These are phyloP conservation scores for Paecilomyces formosus DNA, from an alignment of 2,329 filamentous ascomycete species.

Conservation along the genomic window DNA sequence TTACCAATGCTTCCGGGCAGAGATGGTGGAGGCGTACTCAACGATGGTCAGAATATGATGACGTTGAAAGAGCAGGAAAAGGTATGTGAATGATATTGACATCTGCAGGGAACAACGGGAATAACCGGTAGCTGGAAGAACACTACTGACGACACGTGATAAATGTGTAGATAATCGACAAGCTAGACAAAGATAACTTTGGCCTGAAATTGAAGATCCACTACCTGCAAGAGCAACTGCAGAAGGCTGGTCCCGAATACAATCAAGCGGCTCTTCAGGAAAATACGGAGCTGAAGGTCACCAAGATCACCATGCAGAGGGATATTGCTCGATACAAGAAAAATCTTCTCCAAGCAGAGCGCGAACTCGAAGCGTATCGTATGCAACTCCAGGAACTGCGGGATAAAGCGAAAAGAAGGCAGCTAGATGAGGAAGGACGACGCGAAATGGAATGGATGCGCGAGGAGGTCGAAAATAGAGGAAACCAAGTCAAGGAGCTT, in stretches of 20 bases:
- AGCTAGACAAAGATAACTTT: slow-evolving; percentile 98
- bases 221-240: slow-evolving; percentile 84
- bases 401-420: slow-evolving; percentile 69
- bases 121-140: not conserved
- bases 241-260: slow-evolving; percentile 81
- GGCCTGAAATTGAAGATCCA: slow-evolving; percentile 94
- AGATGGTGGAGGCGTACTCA: slow-evolving; percentile 60
- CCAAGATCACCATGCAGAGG: slow-evolving; percentile 79
- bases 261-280: slow-evolving; percentile 84
- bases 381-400: slow-evolving; percentile 76
- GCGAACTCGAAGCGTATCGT: slow-evolving; percentile 75
- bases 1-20: slow-evolving; percentile 61
- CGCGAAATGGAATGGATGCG: slow-evolving; percentile 49
- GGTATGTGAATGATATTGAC: slow-evolving; percentile 38
- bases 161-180: slow-evolving; percentile 61
- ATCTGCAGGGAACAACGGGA: not conserved
- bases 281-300: slow-evolving; percentile 92
- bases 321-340: slow-evolving; percentile 85
- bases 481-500: slow-evolving; percentile 32
- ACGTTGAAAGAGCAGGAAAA: slow-evolving; percentile 92
- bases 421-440: slow-evolving; percentile 63
- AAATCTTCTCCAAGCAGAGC: slow-evolving; percentile 71
- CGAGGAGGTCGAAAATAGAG: slow-evolving; percentile 43
- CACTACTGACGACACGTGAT: not conserved
- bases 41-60: slow-evolving; percentile 75